phyloP scores from a whole-genome alignment of 768 basidiomycete genomes.

The Pholiota microspora region DNA sequence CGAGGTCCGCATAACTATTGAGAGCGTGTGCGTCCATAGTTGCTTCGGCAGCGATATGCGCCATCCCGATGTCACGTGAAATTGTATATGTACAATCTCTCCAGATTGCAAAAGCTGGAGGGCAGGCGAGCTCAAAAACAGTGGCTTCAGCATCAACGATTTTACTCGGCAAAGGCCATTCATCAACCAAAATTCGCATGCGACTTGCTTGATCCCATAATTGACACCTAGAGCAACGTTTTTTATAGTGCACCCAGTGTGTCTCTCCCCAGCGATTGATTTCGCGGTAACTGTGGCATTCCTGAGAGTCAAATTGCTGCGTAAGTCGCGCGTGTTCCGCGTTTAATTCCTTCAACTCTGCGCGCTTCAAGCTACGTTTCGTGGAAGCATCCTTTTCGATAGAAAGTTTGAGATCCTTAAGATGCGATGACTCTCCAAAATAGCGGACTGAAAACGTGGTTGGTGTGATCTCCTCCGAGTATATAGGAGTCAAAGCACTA shows the following conservation, averaged over 20 bases:
- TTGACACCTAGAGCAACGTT: constrained; percentile 12
- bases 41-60: not conserved
- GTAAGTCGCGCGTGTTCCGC: constrained; percentile 17
- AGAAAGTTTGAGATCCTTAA: constrained; percentile 19
- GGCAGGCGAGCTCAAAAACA: constrained; percentile 42
- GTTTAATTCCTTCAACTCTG: constrained; percentile 25
- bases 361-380: constrained; percentile 17
- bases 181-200: constrained; percentile 34
- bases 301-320: not conserved
- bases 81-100: constrained; percentile 37
- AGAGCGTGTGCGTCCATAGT: not conserved
- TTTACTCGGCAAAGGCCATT: constrained; percentile 44
- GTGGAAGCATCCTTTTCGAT: constrained; percentile 27
- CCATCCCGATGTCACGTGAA: constrained; percentile 32
- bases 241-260: not conserved
- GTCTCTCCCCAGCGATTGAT: not conserved
- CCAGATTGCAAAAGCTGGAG: constrained; percentile 40
- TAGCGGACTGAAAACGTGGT: constrained; percentile 34
- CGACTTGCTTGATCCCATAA: not conserved
- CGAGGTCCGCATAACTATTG: constrained; percentile 6
- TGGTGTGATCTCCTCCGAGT: constrained; percentile 17
- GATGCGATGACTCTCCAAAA: constrained; percentile 21
- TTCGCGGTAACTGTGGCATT: constrained; percentile 10
- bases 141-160: constrained; percentile 22
- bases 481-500: constrained; percentile 28